A percentile compares a stretch with the other conserved stretches of the same genome.
Conservation (phyloP, 2,329 filamentous ascomycete species). For the Diaporthe vaccinii region DNA sequence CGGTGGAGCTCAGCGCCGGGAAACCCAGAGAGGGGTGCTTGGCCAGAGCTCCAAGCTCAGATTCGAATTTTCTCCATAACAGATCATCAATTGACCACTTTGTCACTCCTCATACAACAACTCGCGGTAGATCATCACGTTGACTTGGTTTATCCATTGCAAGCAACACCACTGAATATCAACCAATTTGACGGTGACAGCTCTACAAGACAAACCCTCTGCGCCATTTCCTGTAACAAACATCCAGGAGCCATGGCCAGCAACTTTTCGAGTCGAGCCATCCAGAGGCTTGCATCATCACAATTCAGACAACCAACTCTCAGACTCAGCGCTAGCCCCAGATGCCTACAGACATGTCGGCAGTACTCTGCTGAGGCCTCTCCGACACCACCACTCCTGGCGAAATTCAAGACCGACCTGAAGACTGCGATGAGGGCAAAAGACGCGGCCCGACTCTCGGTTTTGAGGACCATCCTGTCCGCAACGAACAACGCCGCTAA, state of each 20-base stretch:
- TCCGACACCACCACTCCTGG: conserved; percentile 58
- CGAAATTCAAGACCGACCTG: conserved; percentile 71
- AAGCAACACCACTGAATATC: background rate
- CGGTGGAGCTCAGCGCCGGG: background rate
- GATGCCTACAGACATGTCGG: conserved; percentile 44
- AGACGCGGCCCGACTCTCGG: conserved; percentile 73
- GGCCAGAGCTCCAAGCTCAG: conserved; percentile 25
- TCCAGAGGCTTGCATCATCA: conserved; percentile 35
- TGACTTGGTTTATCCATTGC: background rate
- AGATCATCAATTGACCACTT: background rate
- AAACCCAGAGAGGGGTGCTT: background rate
- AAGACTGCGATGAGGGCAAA: conserved; percentile 77
- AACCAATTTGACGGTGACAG: background rate
- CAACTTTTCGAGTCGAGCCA: conserved; percentile 23
- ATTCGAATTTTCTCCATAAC: conserved; percentile 21
- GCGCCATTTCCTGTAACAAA: background rate
- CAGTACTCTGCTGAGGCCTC: conserved; percentile 52
- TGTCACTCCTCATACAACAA: background rate
- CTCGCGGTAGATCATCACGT: background rate
- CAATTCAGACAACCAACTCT: conserved; percentile 28
- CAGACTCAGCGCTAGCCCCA: conserved; percentile 25
- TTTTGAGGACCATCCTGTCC: conserved; percentile 77
- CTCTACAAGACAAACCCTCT: background rate
- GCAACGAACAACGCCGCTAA: conserved; percentile 83
- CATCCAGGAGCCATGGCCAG: conserved; percentile 33